These are phyloP conservation scores for Mycena rebaudengoi DNA, from an alignment of 768 basidiomycete species.

Conservation along the genomic window DNA sequence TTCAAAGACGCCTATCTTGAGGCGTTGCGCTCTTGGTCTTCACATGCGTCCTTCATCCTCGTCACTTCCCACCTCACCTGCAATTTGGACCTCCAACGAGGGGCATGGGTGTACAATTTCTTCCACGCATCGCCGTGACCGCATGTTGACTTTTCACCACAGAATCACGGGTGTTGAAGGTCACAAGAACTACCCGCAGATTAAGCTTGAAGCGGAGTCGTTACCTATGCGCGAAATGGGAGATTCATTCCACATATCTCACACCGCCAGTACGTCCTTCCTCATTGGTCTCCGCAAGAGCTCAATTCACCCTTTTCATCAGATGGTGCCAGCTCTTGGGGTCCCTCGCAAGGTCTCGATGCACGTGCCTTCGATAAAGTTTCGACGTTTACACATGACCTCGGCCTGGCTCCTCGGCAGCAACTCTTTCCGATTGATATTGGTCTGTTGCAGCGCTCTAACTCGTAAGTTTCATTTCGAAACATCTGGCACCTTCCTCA, in stretches of 20 bases:
- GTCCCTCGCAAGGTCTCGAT: background rate
- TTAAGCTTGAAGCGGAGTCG: background rate
- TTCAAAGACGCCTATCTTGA: background rate
- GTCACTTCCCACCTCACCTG: conserved; percentile 6
- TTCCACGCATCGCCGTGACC: background rate
- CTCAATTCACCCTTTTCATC: background rate
- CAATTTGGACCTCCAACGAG: background rate
- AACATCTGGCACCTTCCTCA: background rate
- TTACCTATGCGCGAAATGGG: conserved; percentile 8
- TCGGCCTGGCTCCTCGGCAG: conserved; percentile 5
- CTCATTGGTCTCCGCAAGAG: background rate
- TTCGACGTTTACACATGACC: background rate
- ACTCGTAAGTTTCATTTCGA: background rate
- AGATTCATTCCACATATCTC: conserved; percentile 1
- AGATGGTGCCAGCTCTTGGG: background rate
- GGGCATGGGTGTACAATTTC: conserved; percentile 5
- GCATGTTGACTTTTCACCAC: background rate
- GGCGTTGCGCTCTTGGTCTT: background rate
- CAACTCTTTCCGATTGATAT: background rate
- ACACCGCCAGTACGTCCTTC: background rate
- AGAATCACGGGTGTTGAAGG: background rate
- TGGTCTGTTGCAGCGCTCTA: background rate
- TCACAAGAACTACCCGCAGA: background rate
- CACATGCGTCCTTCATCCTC: background rate
- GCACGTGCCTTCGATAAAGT: background rate